Evolutionary conservation across 78 protist species (phyloP).

Genomic region (Mantamonas sphyraenae): DNA sequence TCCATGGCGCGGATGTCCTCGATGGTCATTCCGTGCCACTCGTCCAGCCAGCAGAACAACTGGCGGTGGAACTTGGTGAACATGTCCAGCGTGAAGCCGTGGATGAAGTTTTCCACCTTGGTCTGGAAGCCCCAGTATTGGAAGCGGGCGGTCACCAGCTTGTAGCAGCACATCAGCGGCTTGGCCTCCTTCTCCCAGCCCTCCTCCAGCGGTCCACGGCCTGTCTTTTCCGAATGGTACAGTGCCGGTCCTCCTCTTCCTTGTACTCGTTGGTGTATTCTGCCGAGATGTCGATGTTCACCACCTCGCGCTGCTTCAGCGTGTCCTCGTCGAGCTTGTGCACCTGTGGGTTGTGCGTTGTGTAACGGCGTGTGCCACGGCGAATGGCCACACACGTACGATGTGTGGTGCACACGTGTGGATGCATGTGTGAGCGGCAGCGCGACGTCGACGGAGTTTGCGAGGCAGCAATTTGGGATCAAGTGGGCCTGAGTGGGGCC

Average conservation of each 20-base stretch:
- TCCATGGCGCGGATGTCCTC: slow-evolving; percentile 55
- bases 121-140: slow-evolving; percentile 67
- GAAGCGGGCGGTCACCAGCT: slow-evolving; percentile 63
- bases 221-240: slow-evolving; percentile 54
- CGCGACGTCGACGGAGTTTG: too few species aligned
- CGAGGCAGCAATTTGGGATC: too few species aligned
- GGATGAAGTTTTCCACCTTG: slow-evolving; percentile 57
- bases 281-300: slow-evolving; percentile 52
- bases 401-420: too few species aligned
- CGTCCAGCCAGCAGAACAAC: slow-evolving; percentile 74
- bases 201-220: slow-evolving; percentile 57
- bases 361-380: too few species aligned
- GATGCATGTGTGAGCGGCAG: too few species aligned
- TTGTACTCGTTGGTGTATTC: slow-evolving; percentile 47
- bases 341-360: too few species aligned
- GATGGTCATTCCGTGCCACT: slow-evolving; percentile 65
- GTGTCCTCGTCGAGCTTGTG: slow-evolving; percentile 5
- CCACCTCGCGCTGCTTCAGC: slow-evolving; percentile 38
- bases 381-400: too few species aligned
- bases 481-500: too few species aligned
- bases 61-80: slow-evolving; percentile 51
- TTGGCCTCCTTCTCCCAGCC: slow-evolving; percentile 36
- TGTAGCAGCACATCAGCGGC: slow-evolving; percentile 65
- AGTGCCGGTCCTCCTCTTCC: slow-evolving; percentile 54
- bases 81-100: slow-evolving; percentile 12